phyloP scores from a whole-genome alignment of 768 basidiomycete species.

The Mrakia blollopis region DNA sequence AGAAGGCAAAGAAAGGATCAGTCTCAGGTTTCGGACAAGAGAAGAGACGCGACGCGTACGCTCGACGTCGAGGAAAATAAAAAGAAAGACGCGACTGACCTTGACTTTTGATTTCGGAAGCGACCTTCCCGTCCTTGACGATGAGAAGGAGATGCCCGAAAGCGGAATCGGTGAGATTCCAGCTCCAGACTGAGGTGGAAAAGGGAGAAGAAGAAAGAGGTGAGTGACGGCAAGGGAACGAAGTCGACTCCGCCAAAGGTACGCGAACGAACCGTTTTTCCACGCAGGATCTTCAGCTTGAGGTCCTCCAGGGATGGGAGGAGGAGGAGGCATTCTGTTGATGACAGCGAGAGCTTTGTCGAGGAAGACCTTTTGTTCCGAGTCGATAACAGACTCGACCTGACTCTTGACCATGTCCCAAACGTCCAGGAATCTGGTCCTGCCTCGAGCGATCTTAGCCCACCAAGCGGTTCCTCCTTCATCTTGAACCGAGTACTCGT shows the following conservation, averaged over 20 bases:
- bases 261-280: conserved; percentile 96
- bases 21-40: neutral
- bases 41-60: neutral
- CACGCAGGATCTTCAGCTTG: conserved; percentile 82
- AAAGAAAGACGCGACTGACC: conserved; percentile 50
- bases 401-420: conserved; percentile 90
- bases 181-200: conserved; percentile 23
- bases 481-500: conserved; percentile 88
- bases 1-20: neutral
- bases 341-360: conserved; percentile 84
- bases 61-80: neutral
- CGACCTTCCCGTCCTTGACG: conserved; percentile 84
- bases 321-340: conserved; percentile 53
- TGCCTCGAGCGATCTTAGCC: conserved; percentile 70
- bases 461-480: conserved; percentile 72
- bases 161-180: conserved; percentile 65
- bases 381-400: conserved; percentile 86
- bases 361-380: conserved; percentile 76
- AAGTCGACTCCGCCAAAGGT: neutral
- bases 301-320: conserved; percentile 50
- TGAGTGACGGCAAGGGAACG: neutral
- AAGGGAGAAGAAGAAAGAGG: neutral
- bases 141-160: conserved; percentile 84
- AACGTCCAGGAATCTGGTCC: conserved; percentile 80
- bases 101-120: conserved; percentile 85